Percentiles rank a stretch among this genome's conserved stretches.
Evolutionary conservation across 129 eudicot species (phyloP).

Genomic region (Lactuca saligna): DNA sequence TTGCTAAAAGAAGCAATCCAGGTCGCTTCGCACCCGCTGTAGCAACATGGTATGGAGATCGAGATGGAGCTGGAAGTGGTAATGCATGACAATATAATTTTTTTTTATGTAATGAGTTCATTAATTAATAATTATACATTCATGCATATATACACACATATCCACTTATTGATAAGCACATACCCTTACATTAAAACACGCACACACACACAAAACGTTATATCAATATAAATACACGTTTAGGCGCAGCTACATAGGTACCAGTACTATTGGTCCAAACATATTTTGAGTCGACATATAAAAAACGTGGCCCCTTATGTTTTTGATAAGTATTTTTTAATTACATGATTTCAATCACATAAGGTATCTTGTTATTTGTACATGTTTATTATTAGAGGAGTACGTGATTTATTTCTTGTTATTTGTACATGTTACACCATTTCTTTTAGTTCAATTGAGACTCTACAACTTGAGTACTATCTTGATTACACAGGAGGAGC

Average conservation of each 20-base stretch:
- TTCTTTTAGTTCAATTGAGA: neutral
- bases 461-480: neutral
- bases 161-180: no score
- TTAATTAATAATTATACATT: no score
- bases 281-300: no score
- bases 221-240: neutral
- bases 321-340: neutral
- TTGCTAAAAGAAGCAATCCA: conserved; percentile 7
- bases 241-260: neutral
- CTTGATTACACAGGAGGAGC: conserved; percentile 38
- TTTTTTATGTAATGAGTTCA: neutral
- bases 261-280: no score
- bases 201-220: neutral
- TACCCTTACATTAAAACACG: no score
- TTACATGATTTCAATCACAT: neutral
- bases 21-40: conserved; percentile 34
- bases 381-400: neutral
- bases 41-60: conserved; percentile 50
- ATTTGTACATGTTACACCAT: neutral
- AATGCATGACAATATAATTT: neutral
- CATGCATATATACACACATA: neutral
- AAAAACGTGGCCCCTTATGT: neutral
- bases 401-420: no score
- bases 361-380: neutral
- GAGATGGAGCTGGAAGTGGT: conserved; percentile 48